Conservation (phyloP, 177 flowering plant genomes). For the Vitis hybrid region DNA sequence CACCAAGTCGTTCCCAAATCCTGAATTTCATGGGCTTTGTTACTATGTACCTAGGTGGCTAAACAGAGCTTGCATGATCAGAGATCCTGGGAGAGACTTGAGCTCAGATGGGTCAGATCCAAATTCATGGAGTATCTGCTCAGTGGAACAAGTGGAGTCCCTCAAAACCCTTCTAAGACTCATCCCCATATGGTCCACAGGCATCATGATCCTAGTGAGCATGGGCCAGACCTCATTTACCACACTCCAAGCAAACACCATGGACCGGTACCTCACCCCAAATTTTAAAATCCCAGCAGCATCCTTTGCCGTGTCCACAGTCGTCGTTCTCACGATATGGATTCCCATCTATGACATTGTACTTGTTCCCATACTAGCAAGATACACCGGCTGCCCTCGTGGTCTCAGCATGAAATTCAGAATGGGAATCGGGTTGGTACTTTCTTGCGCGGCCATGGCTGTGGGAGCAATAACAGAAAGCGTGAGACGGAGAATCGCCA, state of each 20-base stretch:
- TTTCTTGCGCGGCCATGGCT: slow-evolving; percentile 20
- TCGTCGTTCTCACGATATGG: slow-evolving; percentile 24
- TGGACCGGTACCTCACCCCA: slow-evolving; percentile 45
- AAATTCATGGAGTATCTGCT: slow-evolving; percentile 48
- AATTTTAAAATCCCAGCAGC: slow-evolving; percentile 45
- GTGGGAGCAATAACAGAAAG: slow-evolving; percentile 26
- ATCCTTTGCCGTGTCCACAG: slow-evolving; percentile 30
- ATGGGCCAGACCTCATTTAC: slow-evolving; percentile 28
- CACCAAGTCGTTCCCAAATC: too few relatives aligned
- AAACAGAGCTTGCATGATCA: slow-evolving; percentile 44
- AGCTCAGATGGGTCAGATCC: slow-evolving; percentile 25
- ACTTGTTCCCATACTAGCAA: slow-evolving; percentile 27
- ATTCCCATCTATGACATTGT: slow-evolving; percentile 32
- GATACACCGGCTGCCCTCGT: slow-evolving; percentile 22
- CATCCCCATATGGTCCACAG: slow-evolving; percentile 50
- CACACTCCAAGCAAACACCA: slow-evolving; percentile 38
- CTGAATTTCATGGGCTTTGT: not conserved
- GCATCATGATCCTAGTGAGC: slow-evolving; percentile 26
- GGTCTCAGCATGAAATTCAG: slow-evolving; percentile 17
- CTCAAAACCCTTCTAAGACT: slow-evolving; percentile 46
- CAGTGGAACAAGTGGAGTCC: slow-evolving; percentile 55
- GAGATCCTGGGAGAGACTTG: slow-evolving; percentile 18
- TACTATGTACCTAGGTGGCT: slow-evolving; percentile 27
- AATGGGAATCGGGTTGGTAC: slow-evolving; percentile 38
- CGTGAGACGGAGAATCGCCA: slow-evolving; percentile 21